Base-by-base conservation (phyloP, 441 rosid species). In the Theobroma grandiflorum region DNA sequence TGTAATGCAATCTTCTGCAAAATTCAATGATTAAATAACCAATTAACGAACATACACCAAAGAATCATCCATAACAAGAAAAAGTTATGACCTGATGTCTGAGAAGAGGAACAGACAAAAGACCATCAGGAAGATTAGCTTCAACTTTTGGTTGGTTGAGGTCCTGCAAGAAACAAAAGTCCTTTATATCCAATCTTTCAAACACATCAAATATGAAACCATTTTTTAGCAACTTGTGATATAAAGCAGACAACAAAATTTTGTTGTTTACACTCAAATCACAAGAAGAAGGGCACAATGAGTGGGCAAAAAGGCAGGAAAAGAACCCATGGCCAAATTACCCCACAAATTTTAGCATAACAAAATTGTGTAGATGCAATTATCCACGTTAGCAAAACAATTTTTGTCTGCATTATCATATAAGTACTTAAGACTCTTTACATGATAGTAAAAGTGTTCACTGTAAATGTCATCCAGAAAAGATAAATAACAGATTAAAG, bases 1-100 rank as follows among this genome's bases (percentile, higher is more conserved):
- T 95, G 90, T 89, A 97, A 87, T 68, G 99, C 99, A 90, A 97
- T 97, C 87, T 91, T 97, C 99, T 97, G 92, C 68, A 81, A 82
- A 65, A 70, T 82, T 78, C 73, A 77, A 18, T 47, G 64, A 71
- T 52, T 79, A 84, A 75, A 77, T 47, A 82, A 82, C 80, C 37
- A 20, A 78, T 45, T 38, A 77, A 62, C 59, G 35, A 38, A 64
- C 37, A 75, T 33, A 50, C 72, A 83, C 63, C 20, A 59, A 78
- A 71, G 71, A 82, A 75, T 69, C 64, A 20, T 45, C 9, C 63
- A 76, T 47, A 75, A 42, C 50, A 78, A 22, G 4, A 53, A 76
- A 75, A 80, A 33, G 69, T 73, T 70, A 83, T 78, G 80, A 97
- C 99, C 98, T 97, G 98, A 86, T 97, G 99, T 89, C 95, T 91